Evolutionary conservation across 768 basidiomycete genomes (phyloP).

Genomic region (Floccularia luteovirens): DNA sequence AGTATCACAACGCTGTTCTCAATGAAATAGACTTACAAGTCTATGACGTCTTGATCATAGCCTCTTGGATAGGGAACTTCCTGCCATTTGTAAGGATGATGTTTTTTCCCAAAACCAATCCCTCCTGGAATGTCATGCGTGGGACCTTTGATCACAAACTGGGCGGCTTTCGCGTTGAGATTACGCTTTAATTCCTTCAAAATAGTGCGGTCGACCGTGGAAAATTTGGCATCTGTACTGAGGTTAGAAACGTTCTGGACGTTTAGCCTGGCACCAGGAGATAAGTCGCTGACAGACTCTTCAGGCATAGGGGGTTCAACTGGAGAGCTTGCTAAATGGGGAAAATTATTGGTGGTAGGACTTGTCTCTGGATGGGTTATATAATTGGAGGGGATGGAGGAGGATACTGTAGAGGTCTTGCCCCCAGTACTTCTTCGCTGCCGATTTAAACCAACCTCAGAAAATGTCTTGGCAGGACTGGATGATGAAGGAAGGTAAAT

Average conservation of each 20-base stretch:
- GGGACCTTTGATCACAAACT: conserved; percentile 46
- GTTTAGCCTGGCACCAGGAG: too few relatives aligned
- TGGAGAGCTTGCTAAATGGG: too few relatives aligned
- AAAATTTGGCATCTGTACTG: conserved; percentile 31
- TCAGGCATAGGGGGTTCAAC: too few relatives aligned
- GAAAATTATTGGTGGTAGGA: too few relatives aligned
- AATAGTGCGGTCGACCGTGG: conserved; percentile 56
- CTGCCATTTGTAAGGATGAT: conserved; percentile 42
- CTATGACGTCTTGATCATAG: conserved; percentile 55
- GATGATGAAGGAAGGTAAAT: conserved; percentile 19
- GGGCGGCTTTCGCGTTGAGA: conserved; percentile 43
- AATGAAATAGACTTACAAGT: conserved; percentile 45
- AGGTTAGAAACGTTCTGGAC: too few relatives aligned
- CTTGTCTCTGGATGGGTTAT: too few relatives aligned
- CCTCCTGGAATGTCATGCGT: conserved; percentile 20
- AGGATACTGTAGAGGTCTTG: conserved; percentile 15
- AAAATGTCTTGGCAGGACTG: conserved; percentile 12
- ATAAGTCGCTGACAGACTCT: too few relatives aligned
- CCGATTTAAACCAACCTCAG: conserved; percentile 19
- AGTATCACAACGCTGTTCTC: too few relatives aligned
- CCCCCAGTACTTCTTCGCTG: conserved; percentile 25
- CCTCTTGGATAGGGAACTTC: conserved; percentile 65
- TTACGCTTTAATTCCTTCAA: conserved; percentile 47
- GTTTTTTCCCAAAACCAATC: conserved; percentile 33
- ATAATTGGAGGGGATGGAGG: conserved; percentile 9